Evolutionary conservation across 306 rosid genomes (phyloP).

Genomic region (Dryas octopetala): DNA sequence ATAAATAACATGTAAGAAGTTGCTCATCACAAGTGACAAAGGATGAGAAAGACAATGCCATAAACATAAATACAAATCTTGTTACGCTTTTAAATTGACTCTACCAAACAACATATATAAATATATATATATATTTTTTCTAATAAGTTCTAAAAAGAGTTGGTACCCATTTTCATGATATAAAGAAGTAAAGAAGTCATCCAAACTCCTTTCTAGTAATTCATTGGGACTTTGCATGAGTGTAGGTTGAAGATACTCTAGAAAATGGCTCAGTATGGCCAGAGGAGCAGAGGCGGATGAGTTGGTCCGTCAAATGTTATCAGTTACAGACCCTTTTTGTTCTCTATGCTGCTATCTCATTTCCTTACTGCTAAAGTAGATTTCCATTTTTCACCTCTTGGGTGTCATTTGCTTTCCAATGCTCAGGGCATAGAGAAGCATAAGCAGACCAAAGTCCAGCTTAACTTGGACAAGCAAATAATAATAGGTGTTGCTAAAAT

Average conservation of each 20-base stretch:
- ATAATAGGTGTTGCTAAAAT: background rate
- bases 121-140: no score
- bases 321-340: background rate
- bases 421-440: background rate
- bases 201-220: background rate
- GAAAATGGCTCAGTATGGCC: background rate
- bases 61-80: no score
- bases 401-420: background rate
- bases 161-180: conserved; percentile 1
- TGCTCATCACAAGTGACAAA: no score
- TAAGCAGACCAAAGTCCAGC: background rate
- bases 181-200: background rate
- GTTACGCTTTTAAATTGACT: no score
- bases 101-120: no score
- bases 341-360: background rate
- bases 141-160: no score
- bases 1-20: no score
- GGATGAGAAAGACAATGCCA: no score
- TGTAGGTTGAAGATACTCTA: background rate
- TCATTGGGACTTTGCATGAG: background rate
- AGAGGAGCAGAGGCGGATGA: background rate
- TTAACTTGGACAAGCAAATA: background rate
- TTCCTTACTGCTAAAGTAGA: background rate
- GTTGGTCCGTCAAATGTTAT: background rate
- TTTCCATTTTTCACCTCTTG: background rate